These are phyloP conservation scores for Paramecium caudatum DNA, from an alignment of 73 alveolate species.

Conservation along the genomic window DNA sequence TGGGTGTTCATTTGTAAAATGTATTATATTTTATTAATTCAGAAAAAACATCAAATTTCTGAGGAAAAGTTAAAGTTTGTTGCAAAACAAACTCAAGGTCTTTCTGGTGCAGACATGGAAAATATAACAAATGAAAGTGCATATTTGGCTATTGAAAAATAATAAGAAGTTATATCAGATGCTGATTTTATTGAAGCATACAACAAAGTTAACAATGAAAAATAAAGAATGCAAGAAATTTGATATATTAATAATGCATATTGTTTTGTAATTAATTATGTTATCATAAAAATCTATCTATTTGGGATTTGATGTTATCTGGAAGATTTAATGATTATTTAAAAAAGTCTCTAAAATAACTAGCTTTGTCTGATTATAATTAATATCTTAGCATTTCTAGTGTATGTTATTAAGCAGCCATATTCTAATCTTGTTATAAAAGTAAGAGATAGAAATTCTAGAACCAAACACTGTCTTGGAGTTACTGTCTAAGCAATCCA, in stretches of 20 bases:
- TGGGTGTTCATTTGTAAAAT: constrained; percentile 78
- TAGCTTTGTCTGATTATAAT: neutral
- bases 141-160: constrained; percentile 46
- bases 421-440: neutral
- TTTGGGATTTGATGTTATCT: neutral
- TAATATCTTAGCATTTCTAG: neutral
- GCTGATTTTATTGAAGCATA: constrained; percentile 64
- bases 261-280: neutral
- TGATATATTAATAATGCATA: neutral
- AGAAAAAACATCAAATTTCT: constrained; percentile 59
- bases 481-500: neutral
- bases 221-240: neutral
- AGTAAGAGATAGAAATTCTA: neutral
- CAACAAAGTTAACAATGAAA: constrained; percentile 48
- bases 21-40: neutral
- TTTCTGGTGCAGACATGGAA: constrained; percentile 76
- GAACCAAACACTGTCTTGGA: constrained; percentile 1
- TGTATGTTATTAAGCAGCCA: neutral
- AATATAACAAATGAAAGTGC: constrained; percentile 76
- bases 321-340: neutral
- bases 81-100: constrained; percentile 56
- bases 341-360: neutral
- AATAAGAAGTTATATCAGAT: constrained; percentile 49
- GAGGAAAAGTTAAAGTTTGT: neutral
- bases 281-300: constrained; percentile 23